phyloP scores from a whole-genome alignment of 2,329 filamentous ascomycete species.

The Uncinocarpus reesii region DNA sequence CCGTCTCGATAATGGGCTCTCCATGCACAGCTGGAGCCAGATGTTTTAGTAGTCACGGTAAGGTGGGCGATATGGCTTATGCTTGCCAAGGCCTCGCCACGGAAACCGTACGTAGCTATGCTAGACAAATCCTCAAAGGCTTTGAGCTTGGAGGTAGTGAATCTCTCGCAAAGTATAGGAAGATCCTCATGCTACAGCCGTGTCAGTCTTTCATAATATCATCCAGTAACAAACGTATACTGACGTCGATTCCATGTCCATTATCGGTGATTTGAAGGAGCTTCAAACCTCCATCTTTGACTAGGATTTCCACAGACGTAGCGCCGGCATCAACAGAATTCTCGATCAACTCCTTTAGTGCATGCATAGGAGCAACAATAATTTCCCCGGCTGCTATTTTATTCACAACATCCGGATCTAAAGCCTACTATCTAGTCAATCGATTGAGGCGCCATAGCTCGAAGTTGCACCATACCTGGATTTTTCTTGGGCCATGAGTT shows the following conservation, averaged over 20 bases:
- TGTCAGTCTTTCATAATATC: background rate
- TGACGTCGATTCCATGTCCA: slow-evolving; percentile 83
- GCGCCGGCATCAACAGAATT: slow-evolving; percentile 97
- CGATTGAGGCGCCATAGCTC: background rate
- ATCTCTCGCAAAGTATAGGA: slow-evolving; percentile 83
- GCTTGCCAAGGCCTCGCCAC: slow-evolving; percentile 88
- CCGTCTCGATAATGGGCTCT: slow-evolving; percentile 79
- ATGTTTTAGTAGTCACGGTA: slow-evolving; percentile 86
- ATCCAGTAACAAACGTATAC: slow-evolving; percentile 22
- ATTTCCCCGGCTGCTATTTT: slow-evolving; percentile 98
- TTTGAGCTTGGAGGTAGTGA: slow-evolving; percentile 93
- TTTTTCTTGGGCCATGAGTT: slow-evolving; percentile 39
- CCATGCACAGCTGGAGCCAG: slow-evolving; percentile 79
- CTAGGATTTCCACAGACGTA: slow-evolving; percentile 76
- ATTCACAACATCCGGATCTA: slow-evolving; percentile 89
- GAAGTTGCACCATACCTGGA: slow-evolving; percentile 36
- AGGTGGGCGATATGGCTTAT: slow-evolving; percentile 98
- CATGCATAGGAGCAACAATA: slow-evolving; percentile 92
- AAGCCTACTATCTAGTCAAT: slow-evolving; percentile 45
- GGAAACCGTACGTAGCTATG: slow-evolving; percentile 95
- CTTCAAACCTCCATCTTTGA: slow-evolving; percentile 92
- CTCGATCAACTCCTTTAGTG: slow-evolving; percentile 90
- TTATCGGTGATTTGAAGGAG: slow-evolving; percentile 96
- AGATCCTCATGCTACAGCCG: slow-evolving; percentile 68
- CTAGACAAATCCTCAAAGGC: slow-evolving; percentile 82